Percentiles rank a stretch among this genome's conserved stretches.
These are phyloP conservation scores for Wickerhamia fluorescens DNA, from an alignment of 805 yeast genomes.

Conservation along the genomic window DNA sequence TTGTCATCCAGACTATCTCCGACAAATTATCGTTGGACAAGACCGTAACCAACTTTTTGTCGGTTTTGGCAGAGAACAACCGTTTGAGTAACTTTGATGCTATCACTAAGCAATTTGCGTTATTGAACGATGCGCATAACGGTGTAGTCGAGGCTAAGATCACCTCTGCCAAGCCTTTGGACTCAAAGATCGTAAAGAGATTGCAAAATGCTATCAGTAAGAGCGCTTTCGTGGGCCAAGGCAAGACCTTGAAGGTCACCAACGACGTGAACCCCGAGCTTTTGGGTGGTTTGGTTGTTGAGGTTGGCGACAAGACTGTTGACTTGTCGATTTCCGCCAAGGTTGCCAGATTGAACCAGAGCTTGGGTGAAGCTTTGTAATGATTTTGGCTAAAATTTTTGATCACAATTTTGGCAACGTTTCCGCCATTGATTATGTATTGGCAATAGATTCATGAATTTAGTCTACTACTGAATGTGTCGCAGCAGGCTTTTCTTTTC, in stretches of 20 bases:
- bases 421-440: too few species aligned
- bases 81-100: constrained; percentile 66
- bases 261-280: constrained; percentile 85
- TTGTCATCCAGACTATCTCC: constrained; percentile 57
- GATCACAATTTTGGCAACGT: too few species aligned
- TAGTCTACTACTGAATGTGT: too few species aligned
- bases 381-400: constrained; percentile 3
- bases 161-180: constrained; percentile 81
- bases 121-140: constrained; percentile 79
- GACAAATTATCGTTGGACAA: constrained; percentile 49
- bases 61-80: constrained; percentile 89
- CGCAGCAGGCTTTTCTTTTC: too few species aligned
- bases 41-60: constrained; percentile 71
- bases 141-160: constrained; percentile 92
- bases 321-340: constrained; percentile 83
- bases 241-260: constrained; percentile 76
- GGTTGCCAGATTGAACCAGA: constrained; percentile 83
- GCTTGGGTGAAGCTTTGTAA: constrained; percentile 80
- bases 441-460: too few species aligned
- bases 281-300: constrained; percentile 92
- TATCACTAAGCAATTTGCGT: constrained; percentile 64
- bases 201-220: constrained; percentile 70
- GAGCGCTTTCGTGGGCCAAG: constrained; percentile 77
- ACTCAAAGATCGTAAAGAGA: constrained; percentile 69
- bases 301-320: constrained; percentile 94